Percentiles rank a stretch among this genome's conserved stretches.
These are phyloP conservation scores for Amauroascus verrucosus DNA, from an alignment of 2,329 filamentous ascomycete genomes.

Conservation along the genomic window DNA sequence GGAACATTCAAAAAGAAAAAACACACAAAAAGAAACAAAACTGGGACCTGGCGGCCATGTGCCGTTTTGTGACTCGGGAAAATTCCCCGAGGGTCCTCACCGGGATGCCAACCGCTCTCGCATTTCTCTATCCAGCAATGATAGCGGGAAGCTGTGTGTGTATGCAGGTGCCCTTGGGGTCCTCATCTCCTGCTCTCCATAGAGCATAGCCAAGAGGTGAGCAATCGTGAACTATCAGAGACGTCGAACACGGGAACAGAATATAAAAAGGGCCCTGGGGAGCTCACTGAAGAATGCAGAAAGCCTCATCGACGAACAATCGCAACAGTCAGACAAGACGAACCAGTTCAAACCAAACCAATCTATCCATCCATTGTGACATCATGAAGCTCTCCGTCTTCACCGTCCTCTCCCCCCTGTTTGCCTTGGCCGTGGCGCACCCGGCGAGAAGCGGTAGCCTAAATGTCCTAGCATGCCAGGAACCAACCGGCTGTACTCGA, in stretches of 20 bases:
- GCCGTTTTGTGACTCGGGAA: not conserved
- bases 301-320: not conserved
- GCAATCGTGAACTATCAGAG: not conserved
- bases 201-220: not conserved
- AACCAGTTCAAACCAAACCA: not conserved
- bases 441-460: not conserved
- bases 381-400: slow-evolving; percentile 8
- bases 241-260: not conserved
- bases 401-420: slow-evolving; percentile 3
- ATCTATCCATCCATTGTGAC: not conserved
- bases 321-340: not conserved
- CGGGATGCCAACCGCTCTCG: not conserved
- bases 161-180: slow-evolving; percentile 5
- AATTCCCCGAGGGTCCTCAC: slow-evolving; percentile 5
- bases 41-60: not conserved
- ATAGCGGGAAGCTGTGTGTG: not conserved
- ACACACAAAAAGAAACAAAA: not conserved
- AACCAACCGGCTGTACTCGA: not conserved
- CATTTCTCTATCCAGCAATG: too few relatives aligned
- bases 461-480: not conserved
- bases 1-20: not conserved
- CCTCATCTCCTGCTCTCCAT: not conserved
- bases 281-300: not conserved
- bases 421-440: not conserved
- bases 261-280: slow-evolving; percentile 6